Percentiles rank a stretch among this genome's conserved stretches.
phyloP scores from a whole-genome alignment of 2,329 filamentous ascomycete genomes.

The Penicillium polonicum region DNA sequence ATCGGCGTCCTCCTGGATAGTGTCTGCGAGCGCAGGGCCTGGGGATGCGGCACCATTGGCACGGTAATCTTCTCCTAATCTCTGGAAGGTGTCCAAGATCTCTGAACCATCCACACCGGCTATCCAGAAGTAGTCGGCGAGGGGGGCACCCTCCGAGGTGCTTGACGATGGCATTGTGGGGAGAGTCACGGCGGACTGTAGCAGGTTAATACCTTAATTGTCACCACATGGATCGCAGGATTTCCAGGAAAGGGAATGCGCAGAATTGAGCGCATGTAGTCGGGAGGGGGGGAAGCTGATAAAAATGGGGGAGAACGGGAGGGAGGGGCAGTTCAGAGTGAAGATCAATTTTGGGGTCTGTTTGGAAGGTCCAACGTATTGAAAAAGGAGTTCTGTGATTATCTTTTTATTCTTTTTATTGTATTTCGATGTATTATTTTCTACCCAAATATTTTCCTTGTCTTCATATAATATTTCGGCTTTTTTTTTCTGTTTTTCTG shows the following conservation, averaged over 20 bases:
- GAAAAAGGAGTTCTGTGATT: conserved; percentile 7
- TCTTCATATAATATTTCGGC: neutral
- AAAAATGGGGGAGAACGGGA: conserved; percentile 18
- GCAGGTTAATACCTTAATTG: conserved; percentile 9
- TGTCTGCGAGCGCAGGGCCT: conserved; percentile 51
- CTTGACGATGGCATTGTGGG: conserved; percentile 28
- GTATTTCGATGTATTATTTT: conserved; percentile 3
- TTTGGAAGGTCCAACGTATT: conserved; percentile 16
- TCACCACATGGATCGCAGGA: conserved; percentile 21
- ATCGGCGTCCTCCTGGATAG: conserved; percentile 60
- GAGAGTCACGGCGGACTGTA: conserved; percentile 17
- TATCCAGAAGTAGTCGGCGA: conserved; percentile 69
- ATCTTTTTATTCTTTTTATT: conserved; percentile 1
- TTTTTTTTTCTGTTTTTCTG: neutral
- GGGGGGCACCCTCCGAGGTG: conserved; percentile 52
- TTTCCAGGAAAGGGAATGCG: neutral
- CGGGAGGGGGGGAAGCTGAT: conserved; percentile 9
- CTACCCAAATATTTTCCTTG: conserved; percentile 5
- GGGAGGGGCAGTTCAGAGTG: conserved; percentile 21
- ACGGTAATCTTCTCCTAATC: conserved; percentile 45
- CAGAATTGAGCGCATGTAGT: conserved; percentile 4
- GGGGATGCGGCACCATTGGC: conserved; percentile 36
- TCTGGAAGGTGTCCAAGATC: conserved; percentile 45
- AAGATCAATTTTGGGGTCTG: conserved; percentile 24
- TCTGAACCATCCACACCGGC: conserved; percentile 50